A percentile compares a stretch with the other conserved stretches of the same genome.
phyloP scores from a whole-genome alignment of 2,329 filamentous ascomycete species.

The Parafenestella ontariensis region DNA sequence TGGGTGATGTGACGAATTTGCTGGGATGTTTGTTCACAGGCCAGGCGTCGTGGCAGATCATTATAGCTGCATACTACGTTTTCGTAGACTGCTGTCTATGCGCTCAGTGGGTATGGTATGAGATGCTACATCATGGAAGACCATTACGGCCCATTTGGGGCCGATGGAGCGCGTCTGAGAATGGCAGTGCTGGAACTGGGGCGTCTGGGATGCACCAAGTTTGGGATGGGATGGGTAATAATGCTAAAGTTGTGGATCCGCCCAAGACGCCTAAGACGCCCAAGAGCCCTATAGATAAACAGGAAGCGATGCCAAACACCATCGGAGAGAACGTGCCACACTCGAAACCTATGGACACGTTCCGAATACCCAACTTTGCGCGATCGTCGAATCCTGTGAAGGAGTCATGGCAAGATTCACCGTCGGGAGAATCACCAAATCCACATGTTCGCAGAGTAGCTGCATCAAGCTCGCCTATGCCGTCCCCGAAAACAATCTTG shows the following conservation, averaged over 20 bases:
- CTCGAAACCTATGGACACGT: constrained; percentile 43
- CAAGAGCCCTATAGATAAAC: constrained; percentile 10
- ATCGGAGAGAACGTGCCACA: constrained; percentile 31
- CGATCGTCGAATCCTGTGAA: constrained; percentile 37
- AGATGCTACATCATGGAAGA: constrained; percentile 60
- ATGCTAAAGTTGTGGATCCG: constrained; percentile 7
- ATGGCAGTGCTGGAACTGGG: constrained; percentile 20
- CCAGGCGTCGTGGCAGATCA: constrained; percentile 71
- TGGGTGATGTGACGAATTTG: constrained; percentile 69
- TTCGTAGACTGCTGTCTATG: constrained; percentile 69
- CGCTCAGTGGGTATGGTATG: constrained; percentile 71
- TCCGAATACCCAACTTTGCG: constrained; percentile 48
- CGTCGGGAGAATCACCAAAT: constrained; percentile 29
- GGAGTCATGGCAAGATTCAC: constrained; percentile 33
- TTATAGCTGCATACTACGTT: constrained; percentile 71
- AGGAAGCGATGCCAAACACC: constrained; percentile 15
- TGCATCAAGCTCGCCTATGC: constrained; percentile 52
- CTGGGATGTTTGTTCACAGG: constrained; percentile 68
- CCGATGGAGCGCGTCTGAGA: constrained; percentile 28
- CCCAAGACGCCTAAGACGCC: constrained; percentile 6
- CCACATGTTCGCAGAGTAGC: constrained; percentile 42
- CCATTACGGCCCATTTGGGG: constrained; percentile 50
- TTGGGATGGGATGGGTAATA: constrained; percentile 27
- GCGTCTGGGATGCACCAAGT: constrained; percentile 40
- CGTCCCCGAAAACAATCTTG: constrained; percentile 55